Evolutionary conservation across 2,329 filamentous ascomycete species (phyloP).

Genomic region (Calonectria naviculata): DNA sequence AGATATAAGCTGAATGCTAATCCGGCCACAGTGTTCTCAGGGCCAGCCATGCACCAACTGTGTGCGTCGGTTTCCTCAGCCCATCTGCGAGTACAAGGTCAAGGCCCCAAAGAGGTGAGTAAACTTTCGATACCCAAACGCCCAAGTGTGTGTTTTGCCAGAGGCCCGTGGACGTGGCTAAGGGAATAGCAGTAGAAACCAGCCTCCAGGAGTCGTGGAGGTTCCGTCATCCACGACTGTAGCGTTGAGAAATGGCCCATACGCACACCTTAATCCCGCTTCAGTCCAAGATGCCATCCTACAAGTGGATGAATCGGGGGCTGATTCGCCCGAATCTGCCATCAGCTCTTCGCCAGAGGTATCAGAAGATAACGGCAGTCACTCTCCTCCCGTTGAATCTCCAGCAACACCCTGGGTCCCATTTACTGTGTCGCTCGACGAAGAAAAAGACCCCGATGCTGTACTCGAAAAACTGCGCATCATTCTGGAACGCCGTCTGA

Average conservation of each 20-base stretch:
- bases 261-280: conserved; percentile 50
- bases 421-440: conserved; percentile 39
- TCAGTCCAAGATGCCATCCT: conserved; percentile 48
- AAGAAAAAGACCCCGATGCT: conserved; percentile 41
- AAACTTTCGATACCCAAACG: not conserved
- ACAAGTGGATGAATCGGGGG: conserved; percentile 40
- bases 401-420: conserved; percentile 35
- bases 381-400: conserved; percentile 4
- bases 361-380: not conserved
- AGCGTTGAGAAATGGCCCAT: conserved; percentile 40
- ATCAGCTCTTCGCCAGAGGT: conserved; percentile 3
- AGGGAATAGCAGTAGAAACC: conserved; percentile 16
- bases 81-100: conserved; percentile 59
- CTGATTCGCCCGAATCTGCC: conserved; percentile 15
- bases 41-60: conserved; percentile 66
- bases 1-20: conserved; percentile 14
- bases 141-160: no score
- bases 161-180: not conserved
- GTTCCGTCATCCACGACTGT: conserved; percentile 30
- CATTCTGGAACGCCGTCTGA: conserved; percentile 44
- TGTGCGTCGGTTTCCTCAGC: conserved; percentile 62
- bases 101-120: conserved; percentile 38
- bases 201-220: conserved; percentile 11
- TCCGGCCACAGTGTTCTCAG: conserved; percentile 60
- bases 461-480: conserved; percentile 42